Evolutionary conservation across 2,329 filamentous ascomycete species (phyloP).

Genomic region (Claviceps africana): DNA sequence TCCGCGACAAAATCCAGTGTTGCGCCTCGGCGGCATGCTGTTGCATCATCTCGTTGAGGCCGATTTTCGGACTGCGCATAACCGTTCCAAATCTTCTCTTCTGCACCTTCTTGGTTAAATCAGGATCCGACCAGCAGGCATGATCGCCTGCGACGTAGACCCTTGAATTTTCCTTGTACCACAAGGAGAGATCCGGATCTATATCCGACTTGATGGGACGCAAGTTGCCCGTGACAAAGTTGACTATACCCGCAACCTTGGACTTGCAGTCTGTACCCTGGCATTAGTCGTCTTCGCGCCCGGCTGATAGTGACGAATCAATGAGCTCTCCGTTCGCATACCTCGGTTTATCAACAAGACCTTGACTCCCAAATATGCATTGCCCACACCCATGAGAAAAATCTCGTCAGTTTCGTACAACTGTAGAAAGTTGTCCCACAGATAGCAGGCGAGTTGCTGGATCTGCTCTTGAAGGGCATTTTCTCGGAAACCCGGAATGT

Average conservation of each 20-base stretch:
- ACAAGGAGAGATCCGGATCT: conserved; percentile 56
- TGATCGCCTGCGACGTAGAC: conserved; percentile 68
- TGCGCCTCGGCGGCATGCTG: conserved; percentile 37
- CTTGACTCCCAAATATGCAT: conserved; percentile 72
- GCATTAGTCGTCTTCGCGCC: neutral
- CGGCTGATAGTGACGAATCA: neutral
- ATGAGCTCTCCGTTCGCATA: conserved; percentile 21
- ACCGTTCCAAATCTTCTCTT: conserved; percentile 49
- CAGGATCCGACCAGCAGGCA: conserved; percentile 56
- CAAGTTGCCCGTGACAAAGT: conserved; percentile 66
- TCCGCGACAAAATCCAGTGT: conserved; percentile 33
- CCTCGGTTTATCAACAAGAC: conserved; percentile 66
- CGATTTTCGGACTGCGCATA: conserved; percentile 32
- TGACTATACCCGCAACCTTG: conserved; percentile 58
- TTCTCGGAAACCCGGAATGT: conserved; percentile 30
- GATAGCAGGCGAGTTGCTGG: conserved; percentile 64
- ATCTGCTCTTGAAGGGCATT: conserved; percentile 42
- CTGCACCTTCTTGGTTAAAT: conserved; percentile 42
- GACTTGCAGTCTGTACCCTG: conserved; percentile 42
- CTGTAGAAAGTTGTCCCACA: conserved; percentile 97
- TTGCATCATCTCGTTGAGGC: conserved; percentile 43
- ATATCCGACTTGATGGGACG: conserved; percentile 68
- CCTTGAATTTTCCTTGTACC: conserved; percentile 72
- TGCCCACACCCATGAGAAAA: conserved; percentile 79
- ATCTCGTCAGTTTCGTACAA: conserved; percentile 57